Evolutionary conservation across 1,284 basidiomycete species (phyloP).

Genomic region (Papiliotrema nemorosa): DNA sequence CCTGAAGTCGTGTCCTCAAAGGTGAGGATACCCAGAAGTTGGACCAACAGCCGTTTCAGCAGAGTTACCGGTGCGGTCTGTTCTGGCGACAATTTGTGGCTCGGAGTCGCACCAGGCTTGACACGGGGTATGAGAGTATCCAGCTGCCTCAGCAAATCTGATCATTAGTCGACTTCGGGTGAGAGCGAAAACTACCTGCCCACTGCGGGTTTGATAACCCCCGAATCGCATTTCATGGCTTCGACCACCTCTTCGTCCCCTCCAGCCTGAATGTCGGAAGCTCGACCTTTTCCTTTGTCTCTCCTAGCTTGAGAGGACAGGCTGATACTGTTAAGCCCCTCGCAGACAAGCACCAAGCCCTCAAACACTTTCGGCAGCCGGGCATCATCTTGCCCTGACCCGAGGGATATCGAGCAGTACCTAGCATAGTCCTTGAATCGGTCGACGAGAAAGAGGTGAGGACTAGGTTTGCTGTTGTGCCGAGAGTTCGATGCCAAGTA

Average conservation of each 20-base stretch:
- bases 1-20: slow-evolving; percentile 64
- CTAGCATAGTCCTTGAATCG: slow-evolving; percentile 19
- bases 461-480: slow-evolving; percentile 6
- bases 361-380: slow-evolving; percentile 62
- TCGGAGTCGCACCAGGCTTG: slow-evolving; percentile 41
- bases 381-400: slow-evolving; percentile 34
- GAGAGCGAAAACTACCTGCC: slow-evolving; percentile 52
- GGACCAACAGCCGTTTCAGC: slow-evolving; percentile 60
- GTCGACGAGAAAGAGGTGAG: slow-evolving; percentile 20
- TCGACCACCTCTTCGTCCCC: slow-evolving; percentile 23
- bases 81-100: slow-evolving; percentile 36
- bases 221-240: slow-evolving; percentile 30
- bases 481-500: slow-evolving; percentile 53
- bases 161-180: neutral
- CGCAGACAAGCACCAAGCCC: slow-evolving; percentile 69
- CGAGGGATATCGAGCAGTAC: slow-evolving; percentile 28
- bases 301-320: slow-evolving; percentile 53
- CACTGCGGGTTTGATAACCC: slow-evolving; percentile 59
- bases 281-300: slow-evolving; percentile 6
- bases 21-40: slow-evolving; percentile 69
- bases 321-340: slow-evolving; percentile 67
- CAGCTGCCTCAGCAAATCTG: slow-evolving; percentile 61
- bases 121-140: slow-evolving; percentile 74
- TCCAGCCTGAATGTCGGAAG: neutral
- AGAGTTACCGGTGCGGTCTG: slow-evolving; percentile 64